Evolutionary conservation across 1,139 yeast genomes (phyloP), one percentile per base, ranked within the genome.

Genomic region (Yamadazyma sp.): DNA sequence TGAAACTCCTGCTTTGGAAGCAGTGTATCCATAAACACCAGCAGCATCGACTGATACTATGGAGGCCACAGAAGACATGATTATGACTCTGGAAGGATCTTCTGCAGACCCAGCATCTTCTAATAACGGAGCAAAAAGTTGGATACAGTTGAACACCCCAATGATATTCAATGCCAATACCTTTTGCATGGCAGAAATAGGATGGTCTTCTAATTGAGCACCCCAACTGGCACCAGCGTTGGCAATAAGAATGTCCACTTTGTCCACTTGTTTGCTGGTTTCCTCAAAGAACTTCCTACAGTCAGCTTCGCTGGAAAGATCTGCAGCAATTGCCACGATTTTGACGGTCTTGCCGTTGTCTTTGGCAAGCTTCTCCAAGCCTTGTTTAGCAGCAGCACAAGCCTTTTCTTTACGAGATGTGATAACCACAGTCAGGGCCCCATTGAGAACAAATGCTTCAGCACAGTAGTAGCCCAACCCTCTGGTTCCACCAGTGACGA

Each of bases 141-240:
- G 84, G 50, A 85, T 78, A 23, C 83, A 69, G 37, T 76, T 73
- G 64, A 81, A 85, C 17, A 84, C 90, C n/a, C 89, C 86, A 41
- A 76, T 75, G 23, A 85, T 69, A 52, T 85, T 85, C 54, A 85
- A 71, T 39, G 74, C 73, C 55, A 83, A 59, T 7, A 84, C 83
- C 60, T 83, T 84, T 46, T 72, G 77, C 48, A 85, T 62, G 0
- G 87, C 89, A 3, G 62, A 45, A 31, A 79, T 79, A 1, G 87
- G 80, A 53, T 84, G 90, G 4, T 64, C 64, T 31, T 70, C 82
- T 40, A 84, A 62, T 22, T 75, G 76, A 4, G 80, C 84, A 23
- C 90, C 92, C 92, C 92, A 85, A 12, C 84, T 64, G 9, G 90
- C 89, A 34, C 94, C 94, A 11, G 92, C 92, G 52, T 85, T 85